Base-by-base conservation (phyloP, 352 stramenopile genomes). In the Phytophthora sansomeana region DNA sequence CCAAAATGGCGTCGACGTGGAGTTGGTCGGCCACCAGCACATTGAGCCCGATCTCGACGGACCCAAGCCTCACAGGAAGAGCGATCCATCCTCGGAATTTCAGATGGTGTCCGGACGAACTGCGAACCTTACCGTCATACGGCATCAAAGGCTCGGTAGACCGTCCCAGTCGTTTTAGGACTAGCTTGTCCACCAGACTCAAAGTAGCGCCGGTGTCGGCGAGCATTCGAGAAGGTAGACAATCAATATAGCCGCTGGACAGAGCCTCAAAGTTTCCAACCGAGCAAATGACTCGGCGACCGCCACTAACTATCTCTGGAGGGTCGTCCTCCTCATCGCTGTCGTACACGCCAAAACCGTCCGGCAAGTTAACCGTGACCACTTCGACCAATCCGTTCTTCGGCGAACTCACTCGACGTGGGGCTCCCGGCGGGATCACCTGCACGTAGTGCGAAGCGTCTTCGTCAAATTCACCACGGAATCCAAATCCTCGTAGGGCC, bases 151-250 rank as follows among this genome's bases (percentile, higher is more conserved):
- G 16, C 13, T 60, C 28, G 0, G 0, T 1, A 2, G 5, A 8
- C 5, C 44, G 44, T 4, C 51, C 51, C 3, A 63, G 13, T 1
- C 35, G 42, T 13, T 56, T 60, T 9, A 68, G 7, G 1, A 68
- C 36, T 0, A 9, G 21, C 7, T 33, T 10, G 26, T 58, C 51
- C 0, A 68, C 43, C 0, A 60, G 17, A 32, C 41, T 56, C 21
- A 55, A 16, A 2, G 51, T 61, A 6, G 51, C 47, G 10, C 47
- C 29, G 17, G 58, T 66, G 14, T 66, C 58, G 7, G 42, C 39
- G 5, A 66, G 28, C 17, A 65, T 49, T 16, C 9, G 35, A 3
- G 46, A 21, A 5, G 56, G 56, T 13, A 63, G 10, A 28, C 56
- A 63, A 0, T 63, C 56, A 36, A 63, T 56, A 13, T 29, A 63